Evolutionary conservation across 192 early-diverging fungal species (phyloP).

Genomic region (Gorgonomyces haynaldii): DNA sequence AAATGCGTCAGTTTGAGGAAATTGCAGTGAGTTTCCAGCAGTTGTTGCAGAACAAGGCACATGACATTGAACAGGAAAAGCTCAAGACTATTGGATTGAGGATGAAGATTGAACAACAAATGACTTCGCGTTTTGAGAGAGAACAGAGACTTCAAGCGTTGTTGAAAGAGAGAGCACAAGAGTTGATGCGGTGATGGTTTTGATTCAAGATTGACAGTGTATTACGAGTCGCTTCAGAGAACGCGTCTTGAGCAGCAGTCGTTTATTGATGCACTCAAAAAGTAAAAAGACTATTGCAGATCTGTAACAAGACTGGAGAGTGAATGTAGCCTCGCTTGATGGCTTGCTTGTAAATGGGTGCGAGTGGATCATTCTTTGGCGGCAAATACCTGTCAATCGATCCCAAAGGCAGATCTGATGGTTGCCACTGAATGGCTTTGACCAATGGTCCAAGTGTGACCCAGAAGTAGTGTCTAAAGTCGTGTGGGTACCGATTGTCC

Average conservation of each 20-base stretch:
- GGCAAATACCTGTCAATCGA: too few relatives aligned
- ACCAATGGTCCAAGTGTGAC: conserved; percentile 2
- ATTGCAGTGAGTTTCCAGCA: conserved; percentile 27
- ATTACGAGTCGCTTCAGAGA: conserved; percentile 8
- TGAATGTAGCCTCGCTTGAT: too few relatives aligned
- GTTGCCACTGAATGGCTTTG: too few relatives aligned
- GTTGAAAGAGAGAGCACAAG: conserved; percentile 12
- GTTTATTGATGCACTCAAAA: conserved; percentile 14
- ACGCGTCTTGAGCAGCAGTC: conserved; percentile 3
- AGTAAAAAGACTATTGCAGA: too few relatives aligned
- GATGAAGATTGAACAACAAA: conserved; percentile 30
- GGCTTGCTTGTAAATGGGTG: too few relatives aligned
- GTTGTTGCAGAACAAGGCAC: conserved; percentile 32
- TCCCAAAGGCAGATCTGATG: too few relatives aligned
- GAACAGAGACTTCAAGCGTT: not conserved
- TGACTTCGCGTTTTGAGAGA: conserved; percentile 20
- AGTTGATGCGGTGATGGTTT: conserved; percentile 3
- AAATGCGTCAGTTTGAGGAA: conserved; percentile 30
- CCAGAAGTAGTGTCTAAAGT: conserved; percentile 29
- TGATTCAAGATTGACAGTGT: conserved; percentile 9
- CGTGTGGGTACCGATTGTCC: conserved; percentile 17
- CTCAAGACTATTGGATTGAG: conserved; percentile 39
- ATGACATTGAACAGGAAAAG: conserved; percentile 41
- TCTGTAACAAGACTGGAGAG: too few relatives aligned
- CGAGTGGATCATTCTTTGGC: too few relatives aligned